Conservation (phyloP, 116 monocot genomes). For the Phalaenopsis hybrid region DNA sequence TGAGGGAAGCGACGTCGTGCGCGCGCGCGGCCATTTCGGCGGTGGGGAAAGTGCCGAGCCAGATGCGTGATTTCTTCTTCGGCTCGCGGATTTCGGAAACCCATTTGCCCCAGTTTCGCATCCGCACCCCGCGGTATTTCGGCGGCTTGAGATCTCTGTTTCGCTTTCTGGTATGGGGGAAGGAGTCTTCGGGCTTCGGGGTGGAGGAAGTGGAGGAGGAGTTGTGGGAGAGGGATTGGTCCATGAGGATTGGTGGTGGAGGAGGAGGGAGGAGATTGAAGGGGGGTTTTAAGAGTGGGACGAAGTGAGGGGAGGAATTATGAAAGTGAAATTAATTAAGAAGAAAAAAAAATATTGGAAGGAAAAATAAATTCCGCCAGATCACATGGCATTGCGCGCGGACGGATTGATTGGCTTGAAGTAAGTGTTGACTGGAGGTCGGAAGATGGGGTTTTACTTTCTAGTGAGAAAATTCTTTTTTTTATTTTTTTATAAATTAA, state of each 20-base stretch:
- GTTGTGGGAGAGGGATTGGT: background rate
- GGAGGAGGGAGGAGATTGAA: background rate
- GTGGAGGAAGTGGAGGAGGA: background rate
- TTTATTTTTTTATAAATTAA: too few relatives aligned
- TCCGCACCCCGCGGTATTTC: constrained; percentile 22
- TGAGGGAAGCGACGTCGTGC: constrained; percentile 16
- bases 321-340: too few relatives aligned
- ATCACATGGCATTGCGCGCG: too few relatives aligned
- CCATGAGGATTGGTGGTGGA: background rate
- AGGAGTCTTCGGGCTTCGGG: background rate
- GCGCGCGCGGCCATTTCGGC: constrained; percentile 23
- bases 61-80: constrained; percentile 18
- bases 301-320: too few relatives aligned
- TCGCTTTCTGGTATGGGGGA: background rate
- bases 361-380: too few relatives aligned
- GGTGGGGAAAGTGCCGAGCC: constrained; percentile 22
- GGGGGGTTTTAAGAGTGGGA: background rate
- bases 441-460: too few relatives aligned
- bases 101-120: constrained; percentile 26
- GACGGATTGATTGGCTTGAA: too few relatives aligned
- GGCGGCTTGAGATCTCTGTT: constrained; percentile 6
- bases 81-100: constrained; percentile 24
- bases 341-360: too few relatives aligned
- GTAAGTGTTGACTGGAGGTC: too few relatives aligned
- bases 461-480: too few relatives aligned